Percentiles rank a stretch among this genome's conserved stretches.
Conservation (phyloP, 1,139 yeast species). For the Lodderomyces orthopsilosis region DNA sequence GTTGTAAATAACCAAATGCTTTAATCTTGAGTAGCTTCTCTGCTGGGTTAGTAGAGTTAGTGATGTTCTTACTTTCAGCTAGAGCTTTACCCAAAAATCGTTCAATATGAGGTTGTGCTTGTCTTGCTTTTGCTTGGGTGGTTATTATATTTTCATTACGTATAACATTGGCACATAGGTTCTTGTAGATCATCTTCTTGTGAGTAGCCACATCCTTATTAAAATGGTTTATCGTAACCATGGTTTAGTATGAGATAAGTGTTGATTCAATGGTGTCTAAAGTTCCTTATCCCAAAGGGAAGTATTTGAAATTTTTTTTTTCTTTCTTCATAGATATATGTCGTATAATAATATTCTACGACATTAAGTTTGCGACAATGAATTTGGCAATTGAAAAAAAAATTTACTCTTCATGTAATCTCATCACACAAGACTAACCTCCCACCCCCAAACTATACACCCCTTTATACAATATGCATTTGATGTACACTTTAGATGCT, state of each 20-base stretch:
- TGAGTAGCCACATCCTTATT: slow-evolving; percentile 47
- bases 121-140: slow-evolving; percentile 44
- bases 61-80: slow-evolving; percentile 14
- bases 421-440: background rate
- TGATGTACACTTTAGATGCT: slow-evolving; percentile 93
- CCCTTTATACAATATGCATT: slow-evolving; percentile 62
- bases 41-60: slow-evolving; percentile 13
- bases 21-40: slow-evolving; percentile 21
- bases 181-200: slow-evolving; percentile 45
- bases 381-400: background rate
- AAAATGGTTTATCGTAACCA: slow-evolving; percentile 15
- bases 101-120: slow-evolving; percentile 47
- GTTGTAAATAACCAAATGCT: slow-evolving; percentile 37
- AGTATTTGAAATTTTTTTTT: slow-evolving; percentile 1
- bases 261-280: too few relatives aligned
- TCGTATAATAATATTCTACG: background rate
- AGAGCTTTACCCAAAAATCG: slow-evolving; percentile 35
- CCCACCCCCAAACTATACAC: background rate
- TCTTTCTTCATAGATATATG: background rate
- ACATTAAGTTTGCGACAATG: background rate
- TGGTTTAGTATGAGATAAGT: background rate
- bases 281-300: too few relatives aligned
- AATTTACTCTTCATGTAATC: background rate
- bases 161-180: slow-evolving; percentile 43
- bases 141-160: slow-evolving; percentile 48